A percentile compares a stretch with the other conserved stretches of the same genome.
Conservation (phyloP, 2,329 filamentous ascomycete genomes). For the Venturia carpophila region DNA sequence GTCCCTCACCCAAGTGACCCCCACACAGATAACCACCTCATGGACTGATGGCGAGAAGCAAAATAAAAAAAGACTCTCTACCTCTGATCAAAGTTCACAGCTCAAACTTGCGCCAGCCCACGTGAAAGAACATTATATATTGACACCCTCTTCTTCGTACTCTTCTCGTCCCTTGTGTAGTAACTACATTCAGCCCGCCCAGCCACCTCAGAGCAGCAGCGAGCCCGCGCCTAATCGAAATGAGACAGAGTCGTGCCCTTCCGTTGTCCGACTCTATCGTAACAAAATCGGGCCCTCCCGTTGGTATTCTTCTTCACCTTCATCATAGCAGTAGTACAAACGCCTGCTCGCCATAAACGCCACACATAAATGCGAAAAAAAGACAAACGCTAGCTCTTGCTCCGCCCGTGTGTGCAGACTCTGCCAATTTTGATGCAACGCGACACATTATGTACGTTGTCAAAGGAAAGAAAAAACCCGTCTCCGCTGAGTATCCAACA, state of each 20-base stretch:
- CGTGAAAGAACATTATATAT: background rate
- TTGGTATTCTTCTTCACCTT: background rate
- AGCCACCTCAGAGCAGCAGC: background rate
- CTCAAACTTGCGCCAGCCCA: background rate
- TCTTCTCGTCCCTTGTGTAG: background rate
- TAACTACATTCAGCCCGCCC: background rate
- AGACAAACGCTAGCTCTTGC: background rate
- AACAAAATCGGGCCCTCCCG: background rate
- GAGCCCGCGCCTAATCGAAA: background rate
- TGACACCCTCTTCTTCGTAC: background rate
- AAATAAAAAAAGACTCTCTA: too few relatives aligned
- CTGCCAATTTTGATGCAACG: background rate
- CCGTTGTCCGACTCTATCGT: background rate
- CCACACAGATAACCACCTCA: too few relatives aligned
- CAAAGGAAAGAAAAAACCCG: background rate
- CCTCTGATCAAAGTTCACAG: background rate
- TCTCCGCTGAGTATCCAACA: background rate
- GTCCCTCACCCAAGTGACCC: too few relatives aligned
- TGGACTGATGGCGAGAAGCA: too few relatives aligned
- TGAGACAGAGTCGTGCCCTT: background rate
- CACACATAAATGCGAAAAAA: background rate
- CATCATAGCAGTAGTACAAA: background rate
- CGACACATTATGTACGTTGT: background rate
- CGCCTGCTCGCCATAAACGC: background rate
- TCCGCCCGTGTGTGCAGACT: background rate